phyloP scores from a whole-genome alignment of 768 basidiomycete species.

The Leucosporidium creatinivorum region DNA sequence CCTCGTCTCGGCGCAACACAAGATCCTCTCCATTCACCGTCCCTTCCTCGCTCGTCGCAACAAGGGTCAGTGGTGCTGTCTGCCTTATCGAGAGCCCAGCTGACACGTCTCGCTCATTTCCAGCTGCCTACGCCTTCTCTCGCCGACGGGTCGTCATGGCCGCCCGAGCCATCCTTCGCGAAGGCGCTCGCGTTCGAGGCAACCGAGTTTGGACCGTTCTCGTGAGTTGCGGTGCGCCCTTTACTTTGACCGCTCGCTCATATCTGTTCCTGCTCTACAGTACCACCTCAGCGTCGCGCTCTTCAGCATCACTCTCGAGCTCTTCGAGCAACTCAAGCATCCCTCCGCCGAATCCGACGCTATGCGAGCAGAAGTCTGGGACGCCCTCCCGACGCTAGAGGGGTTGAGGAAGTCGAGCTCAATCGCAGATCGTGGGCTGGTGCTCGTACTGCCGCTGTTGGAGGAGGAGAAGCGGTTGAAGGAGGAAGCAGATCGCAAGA shows the following conservation, averaged over 20 bases:
- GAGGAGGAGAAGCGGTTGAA: conserved; percentile 27
- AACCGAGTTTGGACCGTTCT: conserved; percentile 21
- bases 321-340: conserved; percentile 25
- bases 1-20: conserved; percentile 26
- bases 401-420: conserved; percentile 12
- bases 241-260: too few relatives aligned
- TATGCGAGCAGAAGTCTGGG: conserved; percentile 18
- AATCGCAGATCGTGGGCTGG: conserved; percentile 25
- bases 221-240: neutral
- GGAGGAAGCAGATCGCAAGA: conserved; percentile 2
- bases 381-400: conserved; percentile 23
- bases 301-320: conserved; percentile 29
- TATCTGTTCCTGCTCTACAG: too few relatives aligned
- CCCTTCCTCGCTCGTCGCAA: conserved; percentile 27
- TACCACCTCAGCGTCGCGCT: conserved; percentile 28
- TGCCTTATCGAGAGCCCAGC: neutral
- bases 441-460: conserved; percentile 22
- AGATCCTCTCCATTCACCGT: conserved; percentile 30
- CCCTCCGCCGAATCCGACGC: conserved; percentile 9
- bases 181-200: neutral
- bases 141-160: conserved; percentile 25
- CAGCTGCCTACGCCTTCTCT: conserved; percentile 22
- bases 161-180: conserved; percentile 28
- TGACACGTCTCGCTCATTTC: neutral
- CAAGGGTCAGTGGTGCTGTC: conserved; percentile 4